Base-by-base conservation (phyloP, 2,329 filamentous ascomycete species). In the Calonectria pseudoturangicola region DNA sequence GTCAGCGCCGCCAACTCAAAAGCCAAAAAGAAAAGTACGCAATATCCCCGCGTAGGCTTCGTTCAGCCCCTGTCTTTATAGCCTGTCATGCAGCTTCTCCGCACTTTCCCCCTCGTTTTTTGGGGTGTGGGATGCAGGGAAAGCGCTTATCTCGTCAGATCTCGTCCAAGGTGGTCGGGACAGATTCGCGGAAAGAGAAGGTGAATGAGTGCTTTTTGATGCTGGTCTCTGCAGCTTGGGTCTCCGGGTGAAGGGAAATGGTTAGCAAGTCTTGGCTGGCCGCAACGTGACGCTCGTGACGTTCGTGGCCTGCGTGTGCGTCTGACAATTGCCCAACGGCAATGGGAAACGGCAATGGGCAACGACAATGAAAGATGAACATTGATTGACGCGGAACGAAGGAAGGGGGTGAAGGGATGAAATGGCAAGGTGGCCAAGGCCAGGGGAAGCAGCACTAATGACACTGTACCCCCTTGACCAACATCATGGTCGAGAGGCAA, bases 91-190 rank as follows among this genome's bases (percentile, higher is more conserved):
- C 69, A 67, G 63, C 63, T 62, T 71, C 69, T 71, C 69, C 69
- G 69, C 64, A 70, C 62, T 70, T 65, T 71, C 51, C 63, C 51
- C 63, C 51, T 62, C 63, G 56, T 66, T 70, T 66, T 65, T 65
- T 28, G 10, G 30, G 58, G 67, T 36, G 51, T 43, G 15, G 21
- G 27, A 70, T 50, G 60, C 62, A 43, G 54, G 47, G 45, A 21
- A n/a, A 39, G 43, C 33, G 51, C 47, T 41, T 62, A 51, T 71
- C 69, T 68, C 51, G 56, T 25, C 47, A 66, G 47, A 45, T 56
- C 69, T 71, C 64, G 33, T n/a, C 27, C 66, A 56, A 51, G 13
- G 51, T 39, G 54, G 36, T 25, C 54, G 69, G 63, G 66, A 54
- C 48, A 47, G 51, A 41, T 43, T 56, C n/a, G 50, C 51, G 33